Percentiles rank a stretch among this genome's conserved stretches.
These are phyloP conservation scores for Pseudozyma pruni DNA, from an alignment of 1,284 basidiomycete genomes.

Conservation along the genomic window DNA sequence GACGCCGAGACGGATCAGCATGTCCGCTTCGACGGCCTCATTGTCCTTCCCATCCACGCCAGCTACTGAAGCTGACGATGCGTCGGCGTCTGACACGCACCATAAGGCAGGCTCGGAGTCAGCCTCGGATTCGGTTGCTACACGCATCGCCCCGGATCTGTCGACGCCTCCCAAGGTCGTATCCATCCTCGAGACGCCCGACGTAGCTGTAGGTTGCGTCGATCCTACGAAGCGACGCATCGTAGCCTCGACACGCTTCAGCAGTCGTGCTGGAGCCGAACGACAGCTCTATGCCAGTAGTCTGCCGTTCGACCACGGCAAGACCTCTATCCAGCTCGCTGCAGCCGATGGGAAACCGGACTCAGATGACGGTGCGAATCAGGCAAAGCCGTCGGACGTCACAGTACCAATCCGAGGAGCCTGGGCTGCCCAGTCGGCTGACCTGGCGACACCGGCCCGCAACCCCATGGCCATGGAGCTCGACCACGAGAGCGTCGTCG, in stretches of 20 bases:
- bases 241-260: constrained; percentile 85
- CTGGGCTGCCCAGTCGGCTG: constrained; percentile 43
- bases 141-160: constrained; percentile 57
- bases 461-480: constrained; percentile 62
- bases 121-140: constrained; percentile 4
- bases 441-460: constrained; percentile 40
- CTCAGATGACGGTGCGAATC: too few relatives aligned
- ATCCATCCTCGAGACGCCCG: constrained; percentile 51
- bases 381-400: background rate
- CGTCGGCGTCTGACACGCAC: background rate
- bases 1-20: constrained; percentile 15
- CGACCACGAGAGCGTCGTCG: constrained; percentile 58
- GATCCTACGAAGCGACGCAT: constrained; percentile 73
- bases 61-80: constrained; percentile 8
- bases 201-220: constrained; percentile 55
- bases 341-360: background rate
- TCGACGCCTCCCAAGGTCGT: constrained; percentile 48
- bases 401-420: constrained; percentile 53
- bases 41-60: constrained; percentile 31
- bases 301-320: constrained; percentile 40
- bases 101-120: background rate
- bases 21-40: constrained; percentile 24
- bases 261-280: constrained; percentile 80
- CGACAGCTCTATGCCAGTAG: constrained; percentile 69
- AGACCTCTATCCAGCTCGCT: constrained; percentile 33